Conservation (phyloP, 1,139 yeast genomes). For the Yamadazyma sp. region DNA sequence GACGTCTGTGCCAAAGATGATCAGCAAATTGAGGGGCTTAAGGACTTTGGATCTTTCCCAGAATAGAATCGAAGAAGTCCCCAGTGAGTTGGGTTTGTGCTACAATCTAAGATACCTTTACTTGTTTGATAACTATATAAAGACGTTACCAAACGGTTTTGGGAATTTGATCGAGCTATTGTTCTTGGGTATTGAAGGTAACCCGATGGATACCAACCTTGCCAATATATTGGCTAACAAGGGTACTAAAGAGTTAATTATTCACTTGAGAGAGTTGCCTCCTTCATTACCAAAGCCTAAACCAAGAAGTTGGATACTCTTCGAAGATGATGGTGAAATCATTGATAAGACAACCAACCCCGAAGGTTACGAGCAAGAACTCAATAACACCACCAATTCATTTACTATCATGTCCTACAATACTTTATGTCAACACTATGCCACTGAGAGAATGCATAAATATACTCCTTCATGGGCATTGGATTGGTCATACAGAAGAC, state of each 20-base stretch:
- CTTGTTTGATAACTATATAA: slow-evolving; percentile 82
- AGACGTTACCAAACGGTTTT: slow-evolving; percentile 75
- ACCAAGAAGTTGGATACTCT: slow-evolving; percentile 79
- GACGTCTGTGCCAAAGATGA: slow-evolving; percentile 63
- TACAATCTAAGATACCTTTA: slow-evolving; percentile 79
- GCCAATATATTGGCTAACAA: slow-evolving; percentile 72
- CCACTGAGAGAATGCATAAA: slow-evolving; percentile 87
- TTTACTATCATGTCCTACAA: slow-evolving; percentile 87
- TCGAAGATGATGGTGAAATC: slow-evolving; percentile 75
- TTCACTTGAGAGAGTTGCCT: slow-evolving; percentile 78
- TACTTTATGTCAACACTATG: slow-evolving; percentile 93
- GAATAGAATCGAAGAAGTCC: slow-evolving; percentile 69
- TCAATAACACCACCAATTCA: slow-evolving; percentile 27
- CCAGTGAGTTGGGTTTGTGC: slow-evolving; percentile 80
- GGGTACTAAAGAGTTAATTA: slow-evolving; percentile 83
- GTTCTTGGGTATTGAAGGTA: slow-evolving; percentile 91
- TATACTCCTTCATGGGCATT: slow-evolving; percentile 98
- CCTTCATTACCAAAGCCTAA: slow-evolving; percentile 65
- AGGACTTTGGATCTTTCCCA: slow-evolving; percentile 84
- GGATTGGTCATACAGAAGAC: slow-evolving; percentile 89
- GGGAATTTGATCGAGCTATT: slow-evolving; percentile 85
- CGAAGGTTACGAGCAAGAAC: slow-evolving; percentile 31
- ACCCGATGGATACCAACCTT: slow-evolving; percentile 68
- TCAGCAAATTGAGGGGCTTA: slow-evolving; percentile 69
- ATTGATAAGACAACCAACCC: slow-evolving; percentile 37